These are phyloP conservation scores for Trypanosoma cruzi DNA, from an alignment of 208 protist species.

Conservation along the genomic window DNA sequence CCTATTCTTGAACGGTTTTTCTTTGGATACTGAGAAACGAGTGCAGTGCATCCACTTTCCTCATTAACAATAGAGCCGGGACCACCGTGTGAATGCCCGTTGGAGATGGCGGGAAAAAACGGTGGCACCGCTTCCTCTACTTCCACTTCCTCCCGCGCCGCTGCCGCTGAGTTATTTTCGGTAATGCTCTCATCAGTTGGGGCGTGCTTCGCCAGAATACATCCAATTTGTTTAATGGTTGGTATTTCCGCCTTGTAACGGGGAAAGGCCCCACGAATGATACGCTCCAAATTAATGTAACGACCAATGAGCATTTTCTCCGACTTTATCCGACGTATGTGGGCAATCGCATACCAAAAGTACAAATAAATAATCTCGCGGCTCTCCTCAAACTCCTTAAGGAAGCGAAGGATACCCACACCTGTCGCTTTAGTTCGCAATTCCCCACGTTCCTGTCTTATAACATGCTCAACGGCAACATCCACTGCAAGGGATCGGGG, in stretches of 20 bases:
- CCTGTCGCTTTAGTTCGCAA: constrained; percentile 42
- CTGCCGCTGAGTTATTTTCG: not conserved
- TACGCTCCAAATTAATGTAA: constrained; percentile 36
- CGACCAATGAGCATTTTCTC: constrained; percentile 58
- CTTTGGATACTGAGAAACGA: not conserved
- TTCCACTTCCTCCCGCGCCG: not conserved
- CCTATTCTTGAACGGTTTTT: not conserved
- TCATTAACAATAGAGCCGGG: not conserved
- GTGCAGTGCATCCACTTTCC: not conserved
- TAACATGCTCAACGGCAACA: constrained; percentile 41
- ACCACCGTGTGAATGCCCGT: not conserved
- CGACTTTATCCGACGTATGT: constrained; percentile 38
- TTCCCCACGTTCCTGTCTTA: constrained; percentile 43
- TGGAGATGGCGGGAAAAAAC: not conserved
- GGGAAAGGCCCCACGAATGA: constrained; percentile 53
- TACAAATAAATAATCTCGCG: constrained; percentile 49
- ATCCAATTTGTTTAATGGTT: constrained; percentile 20
- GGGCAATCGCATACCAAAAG: constrained; percentile 71
- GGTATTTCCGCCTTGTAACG: constrained; percentile 29
- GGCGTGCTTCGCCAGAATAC: constrained; percentile 24
- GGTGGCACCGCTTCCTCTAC: not conserved
- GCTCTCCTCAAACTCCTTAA: constrained; percentile 37
- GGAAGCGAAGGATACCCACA: constrained; percentile 52
- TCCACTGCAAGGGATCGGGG: constrained; percentile 23
- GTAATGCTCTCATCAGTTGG: not conserved